These are phyloP conservation scores for Rhizopogon vesiculosus DNA, from an alignment of 768 basidiomycete genomes.

Conservation along the genomic window DNA sequence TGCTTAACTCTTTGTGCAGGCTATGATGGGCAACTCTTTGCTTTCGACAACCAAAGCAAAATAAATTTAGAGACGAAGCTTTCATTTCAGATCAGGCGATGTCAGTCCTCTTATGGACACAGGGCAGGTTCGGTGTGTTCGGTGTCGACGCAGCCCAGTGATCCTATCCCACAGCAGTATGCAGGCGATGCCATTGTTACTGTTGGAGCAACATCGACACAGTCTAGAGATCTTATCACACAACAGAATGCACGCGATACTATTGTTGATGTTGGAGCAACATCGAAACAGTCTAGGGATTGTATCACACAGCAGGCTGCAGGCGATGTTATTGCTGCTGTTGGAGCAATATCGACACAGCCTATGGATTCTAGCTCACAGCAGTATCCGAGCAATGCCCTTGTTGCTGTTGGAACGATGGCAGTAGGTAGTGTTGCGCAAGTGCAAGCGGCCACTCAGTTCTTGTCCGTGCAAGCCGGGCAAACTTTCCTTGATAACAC, in stretches of 20 bases:
- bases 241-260: neutral
- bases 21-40: neutral
- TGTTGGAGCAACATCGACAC: neutral
- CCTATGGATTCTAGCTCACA: neutral
- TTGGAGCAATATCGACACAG: neutral
- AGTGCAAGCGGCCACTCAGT: neutral
- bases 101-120: neutral
- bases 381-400: neutral
- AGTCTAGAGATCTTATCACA: neutral
- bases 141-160: neutral
- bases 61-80: neutral
- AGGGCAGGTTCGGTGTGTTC: neutral
- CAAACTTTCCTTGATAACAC: neutral
- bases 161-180: neutral
- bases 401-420: neutral
- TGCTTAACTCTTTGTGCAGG: neutral
- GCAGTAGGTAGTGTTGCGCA: neutral
- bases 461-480: neutral
- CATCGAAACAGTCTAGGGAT: neutral
- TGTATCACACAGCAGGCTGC: neutral
- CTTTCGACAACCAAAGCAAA: neutral
- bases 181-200: neutral
- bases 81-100: neutral
- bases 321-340: neutral
- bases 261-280: neutral